Evolutionary conservation across 768 basidiomycete genomes (phyloP).

Genomic region (Porphyrellus cyaneotinctus): DNA sequence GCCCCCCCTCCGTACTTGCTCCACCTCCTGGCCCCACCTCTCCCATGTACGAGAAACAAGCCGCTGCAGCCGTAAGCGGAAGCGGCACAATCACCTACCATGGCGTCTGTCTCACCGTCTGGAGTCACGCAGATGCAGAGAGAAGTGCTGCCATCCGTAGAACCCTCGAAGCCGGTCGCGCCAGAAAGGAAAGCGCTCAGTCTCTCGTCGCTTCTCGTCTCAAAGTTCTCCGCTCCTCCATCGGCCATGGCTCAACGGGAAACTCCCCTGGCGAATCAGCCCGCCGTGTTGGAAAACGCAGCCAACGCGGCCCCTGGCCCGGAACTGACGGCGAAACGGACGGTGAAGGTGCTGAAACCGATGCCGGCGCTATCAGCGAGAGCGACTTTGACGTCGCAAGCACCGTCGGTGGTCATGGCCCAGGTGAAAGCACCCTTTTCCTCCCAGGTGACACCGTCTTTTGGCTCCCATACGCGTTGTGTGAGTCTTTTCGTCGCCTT

Average conservation of each 20-base stretch:
- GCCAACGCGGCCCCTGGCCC: slow-evolving; percentile 69
- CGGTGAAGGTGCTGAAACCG: slow-evolving; percentile 65
- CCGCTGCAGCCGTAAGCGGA: slow-evolving; percentile 35
- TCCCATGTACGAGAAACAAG: slow-evolving; percentile 33
- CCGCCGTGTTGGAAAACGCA: slow-evolving; percentile 56
- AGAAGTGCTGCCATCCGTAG: slow-evolving; percentile 80
- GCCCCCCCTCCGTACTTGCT: slow-evolving; percentile 62
- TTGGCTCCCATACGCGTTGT: slow-evolving; percentile 92
- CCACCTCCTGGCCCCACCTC: slow-evolving; percentile 29
- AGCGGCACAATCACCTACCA: slow-evolving; percentile 61
- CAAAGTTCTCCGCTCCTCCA: slow-evolving; percentile 57
- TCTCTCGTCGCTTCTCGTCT: slow-evolving; percentile 65
- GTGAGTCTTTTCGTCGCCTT: slow-evolving; percentile 41
- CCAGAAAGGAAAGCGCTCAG: slow-evolving; percentile 76
- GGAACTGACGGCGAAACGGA: slow-evolving; percentile 68
- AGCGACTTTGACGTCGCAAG: slow-evolving; percentile 84
- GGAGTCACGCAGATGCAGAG: slow-evolving; percentile 92
- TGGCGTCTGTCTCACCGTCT: slow-evolving; percentile 90
- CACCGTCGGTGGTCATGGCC: slow-evolving; percentile 67
- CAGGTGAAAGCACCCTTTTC: slow-evolving; percentile 86
- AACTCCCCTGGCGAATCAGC: slow-evolving; percentile 49
- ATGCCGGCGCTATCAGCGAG: slow-evolving; percentile 73
- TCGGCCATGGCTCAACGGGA: slow-evolving; percentile 37
- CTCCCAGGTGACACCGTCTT: slow-evolving; percentile 87
- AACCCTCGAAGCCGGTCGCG: slow-evolving; percentile 73